Base-by-base conservation (phyloP, 2,329 filamentous ascomycete genomes). In the Hypoxylon sp. region DNA sequence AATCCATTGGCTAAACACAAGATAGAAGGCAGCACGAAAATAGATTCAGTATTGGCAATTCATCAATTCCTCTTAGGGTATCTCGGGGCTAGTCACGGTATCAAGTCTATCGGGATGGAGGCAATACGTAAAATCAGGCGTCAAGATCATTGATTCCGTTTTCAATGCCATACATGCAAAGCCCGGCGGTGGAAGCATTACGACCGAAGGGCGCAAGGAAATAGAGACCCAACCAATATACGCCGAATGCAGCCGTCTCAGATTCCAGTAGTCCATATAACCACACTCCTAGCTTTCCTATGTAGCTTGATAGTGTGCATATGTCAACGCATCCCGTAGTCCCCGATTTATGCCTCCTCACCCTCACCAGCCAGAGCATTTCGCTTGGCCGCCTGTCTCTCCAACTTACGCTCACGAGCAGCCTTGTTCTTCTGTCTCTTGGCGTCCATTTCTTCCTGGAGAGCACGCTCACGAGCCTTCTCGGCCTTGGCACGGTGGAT, bases 401-500 rank as follows among this genome's bases (percentile, higher is more conserved):
- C 93, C 85, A 91, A 86, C 91, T 96, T 96, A 89, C 96, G 92
- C 92, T 98, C 96, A 87, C 96, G 94, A 80, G 96, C 96, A 82
- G 96, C 96, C 94, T 98, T 98, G 91, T 94, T 98, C 94, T 97
- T 98, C 84, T 94, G 93, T 87, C 96, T 94, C 91, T 97, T 98
- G 89, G 93, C 93, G 83, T 98, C 96, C 96, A 99, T 99, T 89
- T 98, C 94, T 83, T 98, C 94, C 92, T 97, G 95, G 85, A 99
- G 90, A 81, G 90, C 86, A 86, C 90, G 90, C 92, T 98, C 96
- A 85, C 96, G 96, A 75, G 90, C 89, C 89, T 97, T 97, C 93
- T 99, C 96, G 79, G 96, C 96, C 93, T 99, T 99, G 87, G 96
- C 96, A 86, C 94, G 97, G 93, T 99, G 96, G 83, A 99, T 98